phyloP scores from a whole-genome alignment of 2,329 filamentous ascomycete genomes.

The Rugonectria rugulosa region DNA sequence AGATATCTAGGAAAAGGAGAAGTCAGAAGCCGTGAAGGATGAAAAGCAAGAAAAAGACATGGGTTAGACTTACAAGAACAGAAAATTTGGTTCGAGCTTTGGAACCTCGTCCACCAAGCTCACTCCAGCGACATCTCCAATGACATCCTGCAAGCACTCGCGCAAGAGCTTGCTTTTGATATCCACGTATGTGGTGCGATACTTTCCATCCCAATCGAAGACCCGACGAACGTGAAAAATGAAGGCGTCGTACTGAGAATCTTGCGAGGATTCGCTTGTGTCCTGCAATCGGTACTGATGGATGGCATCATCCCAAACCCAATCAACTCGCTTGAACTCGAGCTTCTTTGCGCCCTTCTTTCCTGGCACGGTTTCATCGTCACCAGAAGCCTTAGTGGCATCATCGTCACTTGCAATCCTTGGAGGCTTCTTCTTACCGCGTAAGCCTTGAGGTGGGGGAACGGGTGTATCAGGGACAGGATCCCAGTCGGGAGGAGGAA shows the following conservation, averaged over 20 bases:
- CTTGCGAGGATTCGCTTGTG: conserved; percentile 54
- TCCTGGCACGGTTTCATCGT: conserved; percentile 26
- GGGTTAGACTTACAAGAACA: conserved; percentile 63
- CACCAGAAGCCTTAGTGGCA: not conserved
- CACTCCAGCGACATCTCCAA: conserved; percentile 57
- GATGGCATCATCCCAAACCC: conserved; percentile 59
- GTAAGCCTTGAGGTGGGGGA: not conserved
- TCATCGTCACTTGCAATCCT: conserved; percentile 1
- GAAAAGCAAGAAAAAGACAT: not conserved
- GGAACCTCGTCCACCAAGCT: conserved; percentile 83
- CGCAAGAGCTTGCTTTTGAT: conserved; percentile 84
- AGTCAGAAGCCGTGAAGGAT: not conserved
- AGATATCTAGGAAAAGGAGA: conserved; percentile 65
- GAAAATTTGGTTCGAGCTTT: conserved; percentile 73
- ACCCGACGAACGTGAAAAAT: conserved; percentile 83
- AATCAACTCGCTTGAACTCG: conserved; percentile 61
- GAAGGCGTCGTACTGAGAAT: conserved; percentile 75
- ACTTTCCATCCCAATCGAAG: conserved; percentile 87
- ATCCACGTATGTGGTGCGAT: conserved; percentile 75
- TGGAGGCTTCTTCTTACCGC: not conserved
- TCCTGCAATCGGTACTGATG: conserved; percentile 64
- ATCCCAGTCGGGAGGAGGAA: not conserved
- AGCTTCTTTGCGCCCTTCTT: conserved; percentile 30
- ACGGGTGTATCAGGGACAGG: not conserved
- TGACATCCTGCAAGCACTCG: conserved; percentile 60